These are phyloP conservation scores for Kregervanrija delftensis DNA, from an alignment of 805 yeast species.

Conservation along the genomic window DNA sequence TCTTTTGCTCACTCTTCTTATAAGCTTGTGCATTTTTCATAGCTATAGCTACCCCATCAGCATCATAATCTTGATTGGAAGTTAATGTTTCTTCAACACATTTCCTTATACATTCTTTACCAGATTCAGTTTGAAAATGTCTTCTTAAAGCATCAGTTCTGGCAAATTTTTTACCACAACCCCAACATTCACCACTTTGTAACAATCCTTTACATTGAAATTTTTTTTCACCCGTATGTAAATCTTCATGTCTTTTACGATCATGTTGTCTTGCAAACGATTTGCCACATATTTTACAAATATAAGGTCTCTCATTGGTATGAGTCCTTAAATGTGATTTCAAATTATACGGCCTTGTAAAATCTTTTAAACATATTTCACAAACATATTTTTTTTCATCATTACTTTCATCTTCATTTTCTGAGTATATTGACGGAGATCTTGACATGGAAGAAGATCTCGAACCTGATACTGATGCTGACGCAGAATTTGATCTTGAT, in stretches of 20 bases:
- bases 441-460: slow-evolving; percentile 7
- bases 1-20: neutral
- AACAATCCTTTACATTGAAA: slow-evolving; percentile 63
- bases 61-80: slow-evolving; percentile 3
- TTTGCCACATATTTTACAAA: slow-evolving; percentile 68
- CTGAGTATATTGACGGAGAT: slow-evolving; percentile 6
- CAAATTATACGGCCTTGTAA: slow-evolving; percentile 88
- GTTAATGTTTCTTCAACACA: slow-evolving; percentile 37
- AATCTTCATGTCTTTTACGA: slow-evolving; percentile 65
- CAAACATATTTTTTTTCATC: slow-evolving; percentile 72
- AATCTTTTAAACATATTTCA: slow-evolving; percentile 74
- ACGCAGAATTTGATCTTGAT: neutral
- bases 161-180: slow-evolving; percentile 75
- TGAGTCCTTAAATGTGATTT: slow-evolving; percentile 90
- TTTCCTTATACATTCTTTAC: slow-evolving; percentile 64
- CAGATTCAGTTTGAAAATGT: slow-evolving; percentile 76
- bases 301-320: slow-evolving; percentile 74
- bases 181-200: slow-evolving; percentile 60
- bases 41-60: slow-evolving; percentile 7
- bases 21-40: slow-evolving; percentile 9
- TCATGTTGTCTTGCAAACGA: slow-evolving; percentile 81
- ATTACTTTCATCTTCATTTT: slow-evolving; percentile 45
- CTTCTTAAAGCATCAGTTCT: slow-evolving; percentile 73
- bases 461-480: slow-evolving; percentile 5
- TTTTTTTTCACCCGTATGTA: slow-evolving; percentile 71